phyloP scores from a whole-genome alignment of 306 rosid species.

The Argentina anserina region DNA sequence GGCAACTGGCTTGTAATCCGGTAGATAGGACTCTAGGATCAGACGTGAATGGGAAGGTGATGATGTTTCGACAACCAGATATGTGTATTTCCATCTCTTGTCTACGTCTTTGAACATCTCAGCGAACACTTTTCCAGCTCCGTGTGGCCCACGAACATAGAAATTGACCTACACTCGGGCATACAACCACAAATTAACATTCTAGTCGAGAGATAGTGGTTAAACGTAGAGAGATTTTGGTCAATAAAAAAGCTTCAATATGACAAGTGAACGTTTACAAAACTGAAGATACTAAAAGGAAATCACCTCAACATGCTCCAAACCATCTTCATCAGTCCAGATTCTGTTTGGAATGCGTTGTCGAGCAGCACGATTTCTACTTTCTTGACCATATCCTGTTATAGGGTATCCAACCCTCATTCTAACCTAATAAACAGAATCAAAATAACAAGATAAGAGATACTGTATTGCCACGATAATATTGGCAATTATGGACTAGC shows the following conservation, averaged over 20 bases:
- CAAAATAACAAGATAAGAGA: conserved; percentile 1
- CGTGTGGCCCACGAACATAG: conserved; percentile 83
- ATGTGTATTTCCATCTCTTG: conserved; percentile 77
- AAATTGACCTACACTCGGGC: conserved; percentile 65
- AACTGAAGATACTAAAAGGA: not conserved
- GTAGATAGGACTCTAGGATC: conserved; percentile 88
- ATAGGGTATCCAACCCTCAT: conserved; percentile 93
- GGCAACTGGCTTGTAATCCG: conserved; percentile 38
- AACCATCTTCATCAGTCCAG: conserved; percentile 93
- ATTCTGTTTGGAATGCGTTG: conserved; percentile 81
- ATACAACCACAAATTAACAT: conserved; percentile 15
- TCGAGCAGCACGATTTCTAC: conserved; percentile 98
- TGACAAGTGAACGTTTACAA: not conserved
- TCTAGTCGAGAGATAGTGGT: not conserved
- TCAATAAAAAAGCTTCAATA: not conserved
- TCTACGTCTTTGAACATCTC: conserved; percentile 88
- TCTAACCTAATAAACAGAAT: conserved; percentile 51
- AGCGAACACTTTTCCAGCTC: conserved; percentile 74
- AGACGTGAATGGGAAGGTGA: conserved; percentile 73
- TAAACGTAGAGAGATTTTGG: not conserved
- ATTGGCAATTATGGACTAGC: too few relatives aligned
- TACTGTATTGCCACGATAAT: not conserved
- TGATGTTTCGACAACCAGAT: conserved; percentile 77
- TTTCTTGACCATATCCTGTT: conserved; percentile 97
- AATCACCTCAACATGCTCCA: conserved; percentile 86